Evolutionary conservation across 352 stramenopile genomes (phyloP).

Genomic region (Phytophthora podocarpi): DNA sequence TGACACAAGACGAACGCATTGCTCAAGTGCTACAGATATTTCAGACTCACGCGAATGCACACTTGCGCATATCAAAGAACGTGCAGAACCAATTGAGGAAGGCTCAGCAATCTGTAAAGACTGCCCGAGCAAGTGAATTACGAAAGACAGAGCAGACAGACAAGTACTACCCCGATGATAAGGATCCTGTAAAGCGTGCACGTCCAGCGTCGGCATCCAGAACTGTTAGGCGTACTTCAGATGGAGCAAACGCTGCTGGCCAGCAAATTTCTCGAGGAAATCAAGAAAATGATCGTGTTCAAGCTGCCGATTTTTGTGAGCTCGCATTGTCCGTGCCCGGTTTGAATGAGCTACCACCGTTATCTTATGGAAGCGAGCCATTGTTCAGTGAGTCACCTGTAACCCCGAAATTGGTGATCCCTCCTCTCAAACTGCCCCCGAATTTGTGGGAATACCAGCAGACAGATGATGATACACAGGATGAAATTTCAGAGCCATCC

Average conservation of each 20-base stretch:
- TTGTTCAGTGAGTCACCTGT: not conserved
- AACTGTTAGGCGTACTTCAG: not conserved
- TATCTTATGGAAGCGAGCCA: not conserved
- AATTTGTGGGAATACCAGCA: conserved; percentile 19
- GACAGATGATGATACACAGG: not conserved
- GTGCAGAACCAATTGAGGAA: conserved; percentile 20
- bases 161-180: not conserved
- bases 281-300: conserved; percentile 7
- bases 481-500: not conserved
- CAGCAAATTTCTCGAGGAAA: not conserved
- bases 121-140: not conserved
- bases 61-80: conserved; percentile 15
- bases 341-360: not conserved
- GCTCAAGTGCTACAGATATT: conserved; percentile 19
- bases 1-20: conserved; percentile 19
- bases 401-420: conserved; percentile 10
- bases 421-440: conserved; percentile 23
- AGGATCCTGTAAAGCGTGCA: not conserved
- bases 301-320: not conserved
- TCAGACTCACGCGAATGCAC: conserved; percentile 8
- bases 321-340: not conserved
- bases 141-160: not conserved
- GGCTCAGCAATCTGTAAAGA: conserved; percentile 5
- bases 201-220: conserved; percentile 4
- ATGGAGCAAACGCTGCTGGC: not conserved